Evolutionary conservation across 371 early-diverging fungal species (phyloP), one percentile per base, ranked within the genome.

Genomic region (Rhizopus sp.): DNA sequence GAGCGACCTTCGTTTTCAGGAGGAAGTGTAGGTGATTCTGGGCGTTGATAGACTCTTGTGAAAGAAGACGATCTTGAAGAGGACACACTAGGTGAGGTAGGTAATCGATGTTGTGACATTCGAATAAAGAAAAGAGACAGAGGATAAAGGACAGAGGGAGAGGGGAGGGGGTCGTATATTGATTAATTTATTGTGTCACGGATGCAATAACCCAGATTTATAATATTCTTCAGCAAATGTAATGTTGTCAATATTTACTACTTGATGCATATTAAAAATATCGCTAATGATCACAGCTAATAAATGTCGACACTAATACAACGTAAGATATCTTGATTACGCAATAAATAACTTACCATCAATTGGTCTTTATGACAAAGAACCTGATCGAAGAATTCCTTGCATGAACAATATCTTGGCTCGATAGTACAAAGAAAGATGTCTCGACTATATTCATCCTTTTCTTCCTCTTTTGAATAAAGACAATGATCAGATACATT

Each of bases 21-120:
- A 12, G 74, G 74, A 13, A 73, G 49, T 0, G 74, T 73, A 12
- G 74, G 74, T 52, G 74, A 73, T 63, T 73, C 74, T 8, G 74
- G 70, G 32, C 70, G 53, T 50, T 73, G 68, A 55, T 41, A 55
- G 5, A 50, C 46, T 16, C 46, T 9, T 8, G 17, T 46, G 12
- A 46, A 46, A 29, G 46, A 46, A 29, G 46, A 46, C 8, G 46
- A 46, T 46, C 46, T 46, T 23, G 46, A 46, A 46, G 46, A 46
- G 4, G 46, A 46, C 29, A 23, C 46, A 23, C 46, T 46, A 7
- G 46, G 29, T 7, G 46, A n/a, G 23, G 8, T 29, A 16, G 46
- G 46, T 15, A 46, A 6, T 46, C 46, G 16, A 15, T 29, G 17
- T 7, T 46, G 46, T 46, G 46, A 23, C 46, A 46, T 46, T 46